Evolutionary conservation across 495 filamentous ascomycete species (phyloP), one percentile per base, ranked within the genome.

Genomic region (Trichocladium uniseriatum): DNA sequence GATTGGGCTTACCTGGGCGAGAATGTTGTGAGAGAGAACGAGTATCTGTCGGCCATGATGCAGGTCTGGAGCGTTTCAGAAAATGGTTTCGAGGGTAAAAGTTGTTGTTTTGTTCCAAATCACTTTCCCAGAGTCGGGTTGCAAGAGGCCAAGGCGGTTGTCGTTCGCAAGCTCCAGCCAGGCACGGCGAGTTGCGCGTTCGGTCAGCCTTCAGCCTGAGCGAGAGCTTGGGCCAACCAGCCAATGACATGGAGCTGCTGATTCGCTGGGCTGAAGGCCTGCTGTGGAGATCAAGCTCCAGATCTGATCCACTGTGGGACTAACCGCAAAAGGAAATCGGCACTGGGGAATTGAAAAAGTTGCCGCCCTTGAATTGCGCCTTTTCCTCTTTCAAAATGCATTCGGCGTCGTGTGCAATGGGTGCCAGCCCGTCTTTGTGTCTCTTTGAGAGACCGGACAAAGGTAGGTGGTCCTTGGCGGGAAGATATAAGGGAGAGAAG

Each of bases 11-110:
- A 95, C 92, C 91, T 98, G 60, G 92, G 92, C 57, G 92, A 97
- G 83, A 99, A 99, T 50, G 92, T 99, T 42, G 92, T 99, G 61
- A 99, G 78, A 34, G 94, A 97, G 83, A 97, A 99, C 39, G 92
- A 96, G 69, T 99, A 99, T 75, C 94, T 79, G 72, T 99, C 94
- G 56, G 92, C 89, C 92, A 99, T 99, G 63, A 54, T 72, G 56
- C 16, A 35, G 28, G 19, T 45, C 10, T 52, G 37, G 16, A 15
- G 35, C 37, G 32, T 20, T n/a, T 38, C 18, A 20, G 22, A 11
- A 24, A 21, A 38, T n/a, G 21, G 11, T 21, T 32, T 48, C 41
- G 57, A 37, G 20, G 15, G 19, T 5, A 8, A 16, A 7, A 31
- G 41, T 40, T 10, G 45, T 27, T 48, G 48, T 54, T 36, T 40